Evolutionary conservation across 805 yeast genomes (phyloP).

Genomic region (Cyberlindnera xishuangbannaensis): DNA sequence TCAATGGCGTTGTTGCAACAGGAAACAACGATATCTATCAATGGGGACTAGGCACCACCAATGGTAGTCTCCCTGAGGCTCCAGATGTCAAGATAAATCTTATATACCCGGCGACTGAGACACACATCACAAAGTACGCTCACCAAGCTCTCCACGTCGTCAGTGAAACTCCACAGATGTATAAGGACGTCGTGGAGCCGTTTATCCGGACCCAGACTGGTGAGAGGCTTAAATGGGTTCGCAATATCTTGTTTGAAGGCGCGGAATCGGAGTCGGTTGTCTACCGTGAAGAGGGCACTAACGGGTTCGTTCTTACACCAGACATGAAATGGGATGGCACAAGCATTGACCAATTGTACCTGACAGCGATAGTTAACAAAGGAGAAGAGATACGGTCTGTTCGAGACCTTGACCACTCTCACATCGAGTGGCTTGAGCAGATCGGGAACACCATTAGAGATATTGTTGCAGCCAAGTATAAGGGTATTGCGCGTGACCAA

Average conservation of each 20-base stretch:
- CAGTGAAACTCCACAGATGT: slow-evolving; percentile 76
- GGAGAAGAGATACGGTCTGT: slow-evolving; percentile 58
- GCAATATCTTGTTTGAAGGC: slow-evolving; percentile 73
- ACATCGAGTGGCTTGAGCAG: slow-evolving; percentile 50
- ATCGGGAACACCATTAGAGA: slow-evolving; percentile 40
- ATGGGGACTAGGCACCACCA: slow-evolving; percentile 63
- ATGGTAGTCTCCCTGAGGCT: slow-evolving; percentile 36
- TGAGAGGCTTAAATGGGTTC: slow-evolving; percentile 82
- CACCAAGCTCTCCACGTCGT: slow-evolving; percentile 56
- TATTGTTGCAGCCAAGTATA: slow-evolving; percentile 43
- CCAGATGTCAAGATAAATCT: slow-evolving; percentile 71
- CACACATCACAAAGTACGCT: slow-evolving; percentile 75
- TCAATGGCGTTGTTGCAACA: slow-evolving; percentile 30
- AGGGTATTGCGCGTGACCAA: slow-evolving; percentile 42
- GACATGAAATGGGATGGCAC: slow-evolving; percentile 96
- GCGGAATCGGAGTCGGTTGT: slow-evolving; percentile 83
- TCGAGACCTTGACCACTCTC: slow-evolving; percentile 61
- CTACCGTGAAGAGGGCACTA: slow-evolving; percentile 35
- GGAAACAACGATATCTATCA: slow-evolving; percentile 79
- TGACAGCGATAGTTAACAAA: slow-evolving; percentile 70
- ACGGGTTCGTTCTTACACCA: slow-evolving; percentile 75
- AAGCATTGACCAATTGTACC: slow-evolving; percentile 62
- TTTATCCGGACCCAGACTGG: slow-evolving; percentile 74
- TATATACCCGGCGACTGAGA: slow-evolving; percentile 84
- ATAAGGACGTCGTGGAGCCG: slow-evolving; percentile 56